Evolutionary conservation across 352 stramenopile species (phyloP).

Genomic region (Globisporangium polare): DNA sequence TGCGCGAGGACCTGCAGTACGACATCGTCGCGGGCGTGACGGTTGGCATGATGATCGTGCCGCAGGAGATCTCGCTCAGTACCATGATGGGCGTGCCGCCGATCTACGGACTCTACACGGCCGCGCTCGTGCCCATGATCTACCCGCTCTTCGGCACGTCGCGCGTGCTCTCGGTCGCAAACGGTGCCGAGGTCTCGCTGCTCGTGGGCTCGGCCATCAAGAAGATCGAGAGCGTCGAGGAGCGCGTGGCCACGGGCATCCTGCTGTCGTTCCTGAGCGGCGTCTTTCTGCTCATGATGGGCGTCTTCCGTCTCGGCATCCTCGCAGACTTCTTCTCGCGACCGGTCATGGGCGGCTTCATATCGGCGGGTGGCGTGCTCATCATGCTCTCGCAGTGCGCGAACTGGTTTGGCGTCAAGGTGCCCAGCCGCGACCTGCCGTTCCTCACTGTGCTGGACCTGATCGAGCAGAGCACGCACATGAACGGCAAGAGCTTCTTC

Average conservation of each 20-base stretch:
- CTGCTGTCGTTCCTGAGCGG: slow-evolving; percentile 71
- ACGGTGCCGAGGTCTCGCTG: slow-evolving; percentile 64
- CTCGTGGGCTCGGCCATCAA: slow-evolving; percentile 57
- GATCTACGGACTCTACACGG: slow-evolving; percentile 89
- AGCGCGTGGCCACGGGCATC: slow-evolving; percentile 49
- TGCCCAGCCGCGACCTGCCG: slow-evolving; percentile 45
- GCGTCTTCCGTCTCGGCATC: slow-evolving; percentile 77
- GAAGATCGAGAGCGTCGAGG: slow-evolving; percentile 50
- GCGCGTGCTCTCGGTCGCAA: slow-evolving; percentile 77
- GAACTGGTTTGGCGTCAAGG: slow-evolving; percentile 77
- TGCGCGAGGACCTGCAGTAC: slow-evolving; percentile 48
- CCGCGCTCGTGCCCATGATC: slow-evolving; percentile 77
- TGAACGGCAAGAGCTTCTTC: slow-evolving; percentile 68
- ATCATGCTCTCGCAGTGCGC: slow-evolving; percentile 90
- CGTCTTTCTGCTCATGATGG: slow-evolving; percentile 70
- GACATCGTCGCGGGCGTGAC: slow-evolving; percentile 53
- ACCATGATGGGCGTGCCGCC: slow-evolving; percentile 85
- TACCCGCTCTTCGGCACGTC: slow-evolving; percentile 85
- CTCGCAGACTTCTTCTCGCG: slow-evolving; percentile 88
- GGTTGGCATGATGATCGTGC: slow-evolving; percentile 87
- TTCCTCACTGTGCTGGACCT: slow-evolving; percentile 62
- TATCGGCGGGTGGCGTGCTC: slow-evolving; percentile 83
- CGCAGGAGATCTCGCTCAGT: slow-evolving; percentile 87
- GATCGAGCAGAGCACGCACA: slow-evolving; percentile 48
- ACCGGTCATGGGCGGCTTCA: slow-evolving; percentile 90